Base-by-base conservation (phyloP, 23 red algal genomes). In the Gracilaria domingensis region DNA sequence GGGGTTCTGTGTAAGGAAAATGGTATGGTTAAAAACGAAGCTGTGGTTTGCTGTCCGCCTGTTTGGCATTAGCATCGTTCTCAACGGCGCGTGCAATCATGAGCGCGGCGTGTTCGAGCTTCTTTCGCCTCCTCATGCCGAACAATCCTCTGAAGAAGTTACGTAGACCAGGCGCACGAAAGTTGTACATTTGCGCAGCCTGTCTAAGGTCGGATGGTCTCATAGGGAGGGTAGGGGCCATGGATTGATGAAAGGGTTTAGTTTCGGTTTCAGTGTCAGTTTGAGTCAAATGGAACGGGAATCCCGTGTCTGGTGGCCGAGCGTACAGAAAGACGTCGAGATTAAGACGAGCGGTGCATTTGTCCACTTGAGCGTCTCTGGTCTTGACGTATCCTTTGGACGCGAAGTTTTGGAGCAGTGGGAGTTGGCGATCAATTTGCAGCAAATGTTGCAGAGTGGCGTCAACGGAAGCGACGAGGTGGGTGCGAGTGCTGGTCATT, bases 371-470 rank as follows among this genome's bases (percentile, higher is more conserved):
- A 45, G 69, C 69, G n/a, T 40, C 39, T n/a, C 36, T 45, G 69
- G n/a, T 75, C 39, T 75, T 75, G 69, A 75, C 39, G 21, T 44
- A 75, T 7, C 69, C 69, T 32, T 75, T 75, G 69, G 69, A 40
- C 7, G 69, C 33, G 37, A 47, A 75, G 35, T 75, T 40, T 35
- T 75, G 42, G 36, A 75, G 36, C 39, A 75, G 14, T 16, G 69
- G 37, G 14, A 75, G 12, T 20, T 75, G 37, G 14, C 37, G 35
- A 26, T 30, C 69, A 23, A 26, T 18, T 9, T 75, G 12, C 6
- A 75, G 69, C 35, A 75, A 14, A 40, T 75, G 69, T 2, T 45
- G 37, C 21, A 75, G 39, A 21, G 69, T 75, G 39, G 36, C 17
- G 18, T 75, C 69, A 18, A 75, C 69, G 35, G 69, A 75, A 26